Evolutionary conservation across 1,139 yeast genomes (phyloP).

Genomic region (Debaryomyces sp.): DNA sequence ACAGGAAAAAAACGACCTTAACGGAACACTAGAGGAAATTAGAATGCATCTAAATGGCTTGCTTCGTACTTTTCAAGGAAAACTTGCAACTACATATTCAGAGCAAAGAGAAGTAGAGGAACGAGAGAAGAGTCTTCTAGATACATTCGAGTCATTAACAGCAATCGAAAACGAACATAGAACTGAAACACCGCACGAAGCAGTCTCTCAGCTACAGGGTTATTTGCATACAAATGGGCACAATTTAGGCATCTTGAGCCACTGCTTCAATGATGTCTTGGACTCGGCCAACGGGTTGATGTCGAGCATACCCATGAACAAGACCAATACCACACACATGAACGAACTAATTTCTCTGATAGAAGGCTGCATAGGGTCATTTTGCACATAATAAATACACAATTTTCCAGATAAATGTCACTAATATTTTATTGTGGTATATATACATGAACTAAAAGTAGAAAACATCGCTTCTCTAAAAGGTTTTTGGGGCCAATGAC

Average conservation of each 20-base stretch:
- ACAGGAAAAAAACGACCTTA: background rate
- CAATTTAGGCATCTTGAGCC: background rate
- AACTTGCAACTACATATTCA: background rate
- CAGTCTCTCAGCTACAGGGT: background rate
- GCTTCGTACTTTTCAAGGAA: background rate
- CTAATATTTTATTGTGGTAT: slow-evolving; percentile 2
- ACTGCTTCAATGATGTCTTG: slow-evolving; percentile 18
- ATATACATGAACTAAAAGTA: slow-evolving; percentile 9
- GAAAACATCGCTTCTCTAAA: slow-evolving; percentile 32
- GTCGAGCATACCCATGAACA: slow-evolving; percentile 19
- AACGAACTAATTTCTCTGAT: slow-evolving; percentile 26
- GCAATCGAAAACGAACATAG: background rate
- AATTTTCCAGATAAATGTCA: background rate
- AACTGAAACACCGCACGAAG: background rate
- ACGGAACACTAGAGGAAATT: background rate
- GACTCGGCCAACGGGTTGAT: slow-evolving; percentile 18
- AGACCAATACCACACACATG: slow-evolving; percentile 18
- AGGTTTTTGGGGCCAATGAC: slow-evolving; percentile 87
- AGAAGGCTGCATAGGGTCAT: slow-evolving; percentile 28
- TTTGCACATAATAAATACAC: slow-evolving; percentile 14
- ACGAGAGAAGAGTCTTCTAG: background rate
- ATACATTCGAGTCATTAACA: background rate
- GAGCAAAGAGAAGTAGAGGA: background rate
- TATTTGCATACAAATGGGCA: slow-evolving; percentile 1
- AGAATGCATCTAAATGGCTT: background rate